Evolutionary conservation across 2,329 filamentous ascomycete species (phyloP), one percentile per base, ranked within the genome.

Genomic region (Fusarium pseudocircinatum): DNA sequence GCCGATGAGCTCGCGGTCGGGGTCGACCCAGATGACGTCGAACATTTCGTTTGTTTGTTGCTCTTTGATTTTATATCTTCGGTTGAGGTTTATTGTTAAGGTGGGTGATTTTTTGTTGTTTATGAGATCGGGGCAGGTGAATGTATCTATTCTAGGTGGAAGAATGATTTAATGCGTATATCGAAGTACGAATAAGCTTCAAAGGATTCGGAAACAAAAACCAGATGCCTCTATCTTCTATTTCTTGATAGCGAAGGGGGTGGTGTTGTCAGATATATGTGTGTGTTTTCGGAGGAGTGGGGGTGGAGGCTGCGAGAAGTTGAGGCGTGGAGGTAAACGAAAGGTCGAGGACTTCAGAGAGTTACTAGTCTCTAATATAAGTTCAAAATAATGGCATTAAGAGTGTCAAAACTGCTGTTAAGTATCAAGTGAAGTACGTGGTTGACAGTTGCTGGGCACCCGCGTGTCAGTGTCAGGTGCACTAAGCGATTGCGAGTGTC

Each of bases 11-110:
- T 90, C 86, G 64, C 83, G 81, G 56, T 87, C 82, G 28, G 86
- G 86, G 63, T 90, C 88, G 8, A 87, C 87, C 88, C 88, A 90
- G 52, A 88, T 81, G 37, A 90, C 86, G 77, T 90, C 87, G 77
- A 89, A 90, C 88, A 90, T 90, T 49, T 63, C 78, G 74, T 37
- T 53, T n/a, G 11, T 26, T 6, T n/a, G 11, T 26, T 6, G 20
- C 24, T 28, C 26, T 54, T 3, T 28, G 24, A 1, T 28, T n/a
- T 28, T 46, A 28, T n/a, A 18, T n/a, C 4, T 16, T 18, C 16
- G 34, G 24, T 18, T n/a, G 24, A 9, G 16, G 11, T 13, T 40
- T 28, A 8, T 20, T 26, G 15, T 13, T 4, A 24, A 22, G 28
- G 12, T 14, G 3, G 39, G 32, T 30, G n/a, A 34, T 18, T 28